phyloP scores from a whole-genome alignment of 192 early-diverging fungal genomes.

The Chytriomyces hyalinus region DNA sequence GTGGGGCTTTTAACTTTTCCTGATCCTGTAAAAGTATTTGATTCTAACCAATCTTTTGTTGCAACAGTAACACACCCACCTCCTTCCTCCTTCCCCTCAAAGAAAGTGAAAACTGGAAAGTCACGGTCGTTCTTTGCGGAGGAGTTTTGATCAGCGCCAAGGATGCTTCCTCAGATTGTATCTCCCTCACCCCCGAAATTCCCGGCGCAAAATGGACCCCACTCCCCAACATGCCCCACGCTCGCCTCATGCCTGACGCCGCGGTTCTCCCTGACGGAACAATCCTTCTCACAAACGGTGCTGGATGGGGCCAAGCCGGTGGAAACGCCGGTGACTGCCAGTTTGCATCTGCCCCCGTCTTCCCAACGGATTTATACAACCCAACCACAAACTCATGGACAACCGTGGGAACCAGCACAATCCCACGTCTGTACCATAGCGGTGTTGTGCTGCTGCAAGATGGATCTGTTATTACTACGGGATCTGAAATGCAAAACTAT shows the following conservation, averaged over 20 bases:
- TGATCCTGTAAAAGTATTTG: too few species aligned
- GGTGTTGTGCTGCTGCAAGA: constrained; percentile 44
- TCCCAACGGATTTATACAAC: constrained; percentile 37
- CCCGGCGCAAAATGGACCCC: constrained; percentile 32
- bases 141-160: constrained; percentile 23
- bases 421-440: constrained; percentile 35
- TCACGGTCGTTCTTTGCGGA: constrained; percentile 41
- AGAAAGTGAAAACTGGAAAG: constrained; percentile 28
- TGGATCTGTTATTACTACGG: constrained; percentile 47
- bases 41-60: too few species aligned
- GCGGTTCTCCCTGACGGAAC: constrained; percentile 47
- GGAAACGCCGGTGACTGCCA: constrained; percentile 44
- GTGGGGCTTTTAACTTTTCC: too few species aligned
- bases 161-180: constrained; percentile 29
- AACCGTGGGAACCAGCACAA: constrained; percentile 24
- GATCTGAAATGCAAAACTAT: constrained; percentile 52
- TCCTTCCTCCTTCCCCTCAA: constrained; percentile 41
- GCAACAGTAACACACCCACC: constrained; percentile 32
- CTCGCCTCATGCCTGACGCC: constrained; percentile 42
- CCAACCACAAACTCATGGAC: constrained; percentile 26
- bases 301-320: constrained; percentile 42
- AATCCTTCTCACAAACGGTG: constrained; percentile 45
- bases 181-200: constrained; percentile 29
- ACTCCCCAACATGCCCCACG: constrained; percentile 24
- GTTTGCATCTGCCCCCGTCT: constrained; percentile 40